These are phyloP conservation scores for Batkoa obscura DNA, from an alignment of 371 early-diverging fungal genomes.

Conservation along the genomic window DNA sequence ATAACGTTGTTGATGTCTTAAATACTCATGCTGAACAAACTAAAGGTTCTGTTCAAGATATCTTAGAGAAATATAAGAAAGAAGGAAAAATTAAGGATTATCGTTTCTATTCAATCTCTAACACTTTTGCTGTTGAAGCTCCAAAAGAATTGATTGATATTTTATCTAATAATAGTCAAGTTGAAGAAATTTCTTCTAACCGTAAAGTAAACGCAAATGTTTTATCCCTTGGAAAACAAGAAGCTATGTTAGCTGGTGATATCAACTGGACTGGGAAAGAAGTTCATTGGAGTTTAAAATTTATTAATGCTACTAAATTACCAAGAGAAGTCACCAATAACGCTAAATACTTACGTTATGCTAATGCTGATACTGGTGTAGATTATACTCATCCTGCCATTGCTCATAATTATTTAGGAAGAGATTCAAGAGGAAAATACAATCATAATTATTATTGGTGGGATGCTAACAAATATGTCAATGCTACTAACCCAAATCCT, in stretches of 20 bases:
- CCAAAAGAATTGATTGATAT: not conserved
- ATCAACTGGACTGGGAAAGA: not conserved
- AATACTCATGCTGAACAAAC: not conserved
- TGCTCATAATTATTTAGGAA: constrained; percentile 22
- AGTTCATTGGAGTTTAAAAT: not conserved
- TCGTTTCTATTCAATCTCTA: constrained; percentile 4
- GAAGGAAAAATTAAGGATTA: not conserved
- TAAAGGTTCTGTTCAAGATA: not conserved
- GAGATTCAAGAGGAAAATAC: not conserved
- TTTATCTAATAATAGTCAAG: not conserved
- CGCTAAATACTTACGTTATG: not conserved
- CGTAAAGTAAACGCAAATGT: not conserved
- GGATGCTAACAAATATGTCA: not conserved
- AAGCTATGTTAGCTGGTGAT: not conserved
- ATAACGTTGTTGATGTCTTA: not conserved
- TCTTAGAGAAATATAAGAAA: not conserved
- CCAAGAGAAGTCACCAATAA: not conserved
- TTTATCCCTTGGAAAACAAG: not conserved
- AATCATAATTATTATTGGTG: constrained; percentile 1
- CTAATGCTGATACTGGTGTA: constrained; percentile 30
- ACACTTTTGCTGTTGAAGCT: constrained; percentile 1
- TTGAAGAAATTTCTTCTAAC: constrained; percentile 4
- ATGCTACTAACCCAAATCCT: not conserved
- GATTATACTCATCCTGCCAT: constrained; percentile 48
- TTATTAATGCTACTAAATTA: not conserved